phyloP scores from a whole-genome alignment of 352 stramenopile species.

The Phytopythium aichiense region DNA sequence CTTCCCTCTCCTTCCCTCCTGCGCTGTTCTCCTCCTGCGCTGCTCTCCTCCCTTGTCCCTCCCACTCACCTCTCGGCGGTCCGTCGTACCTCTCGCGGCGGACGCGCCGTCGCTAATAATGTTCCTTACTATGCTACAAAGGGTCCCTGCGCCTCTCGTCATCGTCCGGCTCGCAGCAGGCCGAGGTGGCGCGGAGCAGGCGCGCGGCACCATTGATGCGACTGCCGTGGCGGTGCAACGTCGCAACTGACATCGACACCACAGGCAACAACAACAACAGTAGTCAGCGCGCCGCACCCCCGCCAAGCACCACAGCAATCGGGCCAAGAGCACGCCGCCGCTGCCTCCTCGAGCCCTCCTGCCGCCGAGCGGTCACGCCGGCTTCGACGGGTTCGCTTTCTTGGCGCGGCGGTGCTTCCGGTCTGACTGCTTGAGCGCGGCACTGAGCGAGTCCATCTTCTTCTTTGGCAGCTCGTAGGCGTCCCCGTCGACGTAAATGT shows the following conservation, averaged over 20 bases:
- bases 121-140: constrained; percentile 8
- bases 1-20: not conserved
- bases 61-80: not conserved
- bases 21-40: not conserved
- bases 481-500: constrained; percentile 32
- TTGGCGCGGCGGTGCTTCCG: constrained; percentile 35
- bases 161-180: not conserved
- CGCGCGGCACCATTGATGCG: not conserved
- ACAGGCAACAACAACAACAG: constrained; percentile 7
- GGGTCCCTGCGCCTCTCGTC: not conserved
- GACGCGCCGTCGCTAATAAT: not conserved
- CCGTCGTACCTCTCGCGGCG: not conserved
- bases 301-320: not conserved
- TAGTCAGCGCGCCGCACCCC: not conserved
- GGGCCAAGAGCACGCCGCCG: not conserved
- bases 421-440: constrained; percentile 39
- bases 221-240: not conserved
- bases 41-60: not conserved
- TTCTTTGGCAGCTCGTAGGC: constrained; percentile 28
- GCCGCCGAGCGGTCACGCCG: not conserved
- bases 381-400: constrained; percentile 7
- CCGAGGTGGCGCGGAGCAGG: not conserved
- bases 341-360: not conserved
- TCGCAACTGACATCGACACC: constrained; percentile 5
- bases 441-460: constrained; percentile 33